Evolutionary conservation across 2,329 filamentous ascomycete species (phyloP).

Genomic region (Gnomoniopsis smithogilvyi): DNA sequence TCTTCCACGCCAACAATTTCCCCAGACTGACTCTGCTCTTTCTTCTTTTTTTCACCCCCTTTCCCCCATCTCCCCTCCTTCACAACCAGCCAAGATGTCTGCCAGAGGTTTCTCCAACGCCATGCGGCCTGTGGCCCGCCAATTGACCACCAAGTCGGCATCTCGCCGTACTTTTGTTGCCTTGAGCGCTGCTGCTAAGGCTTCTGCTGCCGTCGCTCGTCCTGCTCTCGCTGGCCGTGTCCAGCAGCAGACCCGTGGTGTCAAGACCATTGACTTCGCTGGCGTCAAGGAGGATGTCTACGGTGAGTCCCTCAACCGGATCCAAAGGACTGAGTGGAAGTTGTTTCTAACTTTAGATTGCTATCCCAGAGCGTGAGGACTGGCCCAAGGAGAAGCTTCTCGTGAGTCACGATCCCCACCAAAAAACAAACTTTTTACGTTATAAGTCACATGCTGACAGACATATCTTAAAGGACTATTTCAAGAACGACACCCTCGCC

Average conservation of each 20-base stretch:
- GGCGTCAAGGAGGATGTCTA: slow-evolving; percentile 93
- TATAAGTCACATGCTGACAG: slow-evolving; percentile 7
- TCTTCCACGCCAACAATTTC: neutral
- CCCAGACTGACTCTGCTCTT: neutral
- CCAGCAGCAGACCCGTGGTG: slow-evolving; percentile 70
- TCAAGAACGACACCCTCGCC: slow-evolving; percentile 99
- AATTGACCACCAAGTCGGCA: slow-evolving; percentile 56
- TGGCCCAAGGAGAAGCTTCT: slow-evolving; percentile 98
- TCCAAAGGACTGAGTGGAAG: slow-evolving; percentile 11
- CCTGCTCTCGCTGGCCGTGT: slow-evolving; percentile 45
- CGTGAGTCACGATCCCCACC: slow-evolving; percentile 53
- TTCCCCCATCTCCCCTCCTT: slow-evolving; percentile 28
- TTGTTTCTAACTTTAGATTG: slow-evolving; percentile 7
- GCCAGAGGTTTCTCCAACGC: slow-evolving; percentile 71
- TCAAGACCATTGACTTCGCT: slow-evolving; percentile 99
- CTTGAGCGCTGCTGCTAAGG: slow-evolving; percentile 49
- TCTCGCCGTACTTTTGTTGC: slow-evolving; percentile 61
- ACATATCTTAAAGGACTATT: slow-evolving; percentile 71
- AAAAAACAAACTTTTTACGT: slow-evolving; percentile 21
- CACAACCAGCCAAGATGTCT: slow-evolving; percentile 58
- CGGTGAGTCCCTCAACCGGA: slow-evolving; percentile 51
- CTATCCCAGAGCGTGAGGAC: slow-evolving; percentile 79
- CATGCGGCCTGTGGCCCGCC: slow-evolving; percentile 62
- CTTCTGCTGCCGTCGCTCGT: slow-evolving; percentile 45
- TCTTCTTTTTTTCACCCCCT: slow-evolving; percentile 21